Evolutionary conservation across 2,329 filamentous ascomycete genomes (phyloP), one percentile per base, ranked within the genome.

Genomic region (Rhynchosporium secalis): DNA sequence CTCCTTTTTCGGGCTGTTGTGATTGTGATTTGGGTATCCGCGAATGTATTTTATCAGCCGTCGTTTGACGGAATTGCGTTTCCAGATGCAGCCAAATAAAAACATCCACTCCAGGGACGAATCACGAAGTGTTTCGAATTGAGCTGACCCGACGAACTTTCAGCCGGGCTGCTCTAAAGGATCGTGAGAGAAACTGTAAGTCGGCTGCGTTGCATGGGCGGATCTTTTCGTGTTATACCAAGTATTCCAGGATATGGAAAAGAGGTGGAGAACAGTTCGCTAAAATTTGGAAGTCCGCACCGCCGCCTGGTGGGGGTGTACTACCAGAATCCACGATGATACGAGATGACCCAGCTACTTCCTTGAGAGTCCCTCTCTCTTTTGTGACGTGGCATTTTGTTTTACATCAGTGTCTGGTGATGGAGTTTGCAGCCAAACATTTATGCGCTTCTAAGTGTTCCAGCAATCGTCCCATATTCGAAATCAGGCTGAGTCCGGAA

Each of bases 41-140:
- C 57, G 56, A 49, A 59, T 52, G 61, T 61, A 61, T 55, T 58
- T 54, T 5, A 36, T 36, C 9, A 58, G 61, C 58, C 38, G 60
- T 45, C 33, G 40, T 54, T 63, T 40, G 58, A 58, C 57, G 60
- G 41, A 61, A 56, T 46, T 55, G 58, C 33, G 36, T 41, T 29
- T 20, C 33, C 12, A 13, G 51, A 13, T 45, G 9, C 52, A 31
- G 33, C 52, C 26, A 56, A 20, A 20, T 20, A 20, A n/a, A 46
- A 20, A n/a, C 15, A 45, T 56, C 26, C 40, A 7, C 3, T 33
- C 29, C 12, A 28, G 51, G 20, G 54, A 45, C 47, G 60, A n/a
- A 28, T 45, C 54, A 41, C 43, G 51, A 26, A 36, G 40, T 58
- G 54, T 52, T 62, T 62, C 61, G 56, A 62, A 41, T 62, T 56